Percentiles rank a stretch among this genome's conserved stretches.
Evolutionary conservation across 805 yeast species (phyloP).

Genomic region (Starmerella asiatica): DNA sequence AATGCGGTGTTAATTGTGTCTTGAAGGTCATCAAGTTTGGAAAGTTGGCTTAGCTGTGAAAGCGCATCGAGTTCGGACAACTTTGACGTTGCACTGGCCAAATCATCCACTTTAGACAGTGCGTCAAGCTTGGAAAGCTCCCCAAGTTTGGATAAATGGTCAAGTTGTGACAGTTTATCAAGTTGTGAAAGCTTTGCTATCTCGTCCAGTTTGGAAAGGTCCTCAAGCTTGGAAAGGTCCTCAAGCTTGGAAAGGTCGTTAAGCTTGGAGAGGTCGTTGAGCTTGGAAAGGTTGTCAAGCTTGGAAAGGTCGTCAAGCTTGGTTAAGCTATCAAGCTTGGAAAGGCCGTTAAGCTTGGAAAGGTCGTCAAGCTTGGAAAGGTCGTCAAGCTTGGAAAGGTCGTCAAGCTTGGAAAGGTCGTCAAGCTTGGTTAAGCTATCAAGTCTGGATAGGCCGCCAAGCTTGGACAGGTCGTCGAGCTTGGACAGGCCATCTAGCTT

Average conservation of each 20-base stretch:
- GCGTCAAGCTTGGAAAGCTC: conserved; percentile 3
- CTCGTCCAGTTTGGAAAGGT: conserved; percentile 2
- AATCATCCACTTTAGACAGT: conserved; percentile 6
- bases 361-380: too few relatives aligned
- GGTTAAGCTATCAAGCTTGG: conserved; percentile 5
- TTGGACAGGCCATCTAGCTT: conserved; percentile 6
- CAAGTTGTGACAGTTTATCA: conserved; percentile 16
- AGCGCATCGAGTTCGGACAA: conserved; percentile 2
- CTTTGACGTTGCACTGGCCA: too few relatives aligned
- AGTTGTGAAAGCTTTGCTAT: conserved; percentile 2
- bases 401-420: too few relatives aligned
- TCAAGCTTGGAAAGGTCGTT: conserved; percentile 1
- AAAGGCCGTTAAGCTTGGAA: too few relatives aligned
- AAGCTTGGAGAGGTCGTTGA: conserved; percentile 10
- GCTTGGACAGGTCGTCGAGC: conserved; percentile 6
- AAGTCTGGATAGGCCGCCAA: conserved; percentile 2
- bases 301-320: neutral
- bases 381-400: too few relatives aligned
- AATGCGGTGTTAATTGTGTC: neutral
- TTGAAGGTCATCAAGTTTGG: conserved; percentile 2
- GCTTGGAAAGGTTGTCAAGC: conserved; percentile 4
- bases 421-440: too few relatives aligned
- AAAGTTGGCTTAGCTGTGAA: conserved; percentile 8
- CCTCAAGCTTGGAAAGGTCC: conserved; percentile 3
- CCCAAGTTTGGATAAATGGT: neutral